Evolutionary conservation across 176 grass and related monocot species (phyloP), one percentile per base, ranked within the genome.

Genomic region (Aegilops longissima): DNA sequence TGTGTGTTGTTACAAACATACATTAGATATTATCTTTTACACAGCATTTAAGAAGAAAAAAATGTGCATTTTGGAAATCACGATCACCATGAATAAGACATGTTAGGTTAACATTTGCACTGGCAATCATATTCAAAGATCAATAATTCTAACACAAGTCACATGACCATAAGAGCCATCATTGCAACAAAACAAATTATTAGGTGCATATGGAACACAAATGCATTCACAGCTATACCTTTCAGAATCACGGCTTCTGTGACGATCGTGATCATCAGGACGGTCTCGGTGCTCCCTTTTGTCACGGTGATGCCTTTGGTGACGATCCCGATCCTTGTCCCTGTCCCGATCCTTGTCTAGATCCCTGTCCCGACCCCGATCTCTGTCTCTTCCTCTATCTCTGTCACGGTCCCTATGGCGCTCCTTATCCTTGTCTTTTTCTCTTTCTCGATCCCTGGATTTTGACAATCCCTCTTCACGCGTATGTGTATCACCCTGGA

Each of bases 181-280:
- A 84, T 64, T 72, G 31, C 18, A 80, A 61, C 68, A 2, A 44
- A 25, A 74, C 6, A 83, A 18, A 21, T 23, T 56, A 83, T 31
- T 81, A 70, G 47, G 35, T 33, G 39, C 30, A 73, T 30, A 40
- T 21, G 45, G 72, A 84, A 68, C 31, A 88, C 14, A 74, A 74
- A 31, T 45, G 61, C 70, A 54, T 70, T 30, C 45, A 81, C 12
- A 59, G 17, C 10, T 10, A 29, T 77, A 91, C 90, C 90, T 88
- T 82, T 88, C 90, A 81, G 82, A 85, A 85, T 90, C 71, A 65
- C 78, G 89, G 80, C 70, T 84, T 79, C 81, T 61, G 61, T 88
- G 94, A 59, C 74, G 90, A 87, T 94, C 88, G 79, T 88, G 87
- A 81, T 96, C 94, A 84, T 99, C 90, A 63, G 90, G 77, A 70